Evolutionary conservation across 176 grass and related monocot genomes (phyloP).

Genomic region (Otatea glauca): DNA sequence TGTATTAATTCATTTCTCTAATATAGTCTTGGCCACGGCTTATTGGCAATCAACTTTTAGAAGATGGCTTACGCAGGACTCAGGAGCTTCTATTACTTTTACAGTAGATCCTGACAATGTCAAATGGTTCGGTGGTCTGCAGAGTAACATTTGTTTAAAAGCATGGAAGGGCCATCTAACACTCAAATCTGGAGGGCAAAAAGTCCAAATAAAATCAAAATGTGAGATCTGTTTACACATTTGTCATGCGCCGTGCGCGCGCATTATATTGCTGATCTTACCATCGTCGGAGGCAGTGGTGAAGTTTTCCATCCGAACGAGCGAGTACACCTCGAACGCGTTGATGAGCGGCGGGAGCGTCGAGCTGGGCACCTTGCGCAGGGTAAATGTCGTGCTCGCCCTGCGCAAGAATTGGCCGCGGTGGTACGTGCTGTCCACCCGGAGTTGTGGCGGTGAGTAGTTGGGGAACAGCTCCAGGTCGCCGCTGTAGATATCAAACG

Average conservation of each 20-base stretch:
- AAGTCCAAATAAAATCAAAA: neutral
- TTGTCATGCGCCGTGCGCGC: too few species aligned
- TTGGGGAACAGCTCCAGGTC: rapidly evolving
- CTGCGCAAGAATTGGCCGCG: neutral
- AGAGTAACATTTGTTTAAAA: neutral
- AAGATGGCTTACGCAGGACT: conserved; percentile 1
- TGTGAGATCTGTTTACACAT: too few species aligned
- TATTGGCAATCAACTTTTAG: neutral
- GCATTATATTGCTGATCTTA: neutral
- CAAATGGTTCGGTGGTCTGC: neutral
- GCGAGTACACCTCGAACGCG: conserved; percentile 23
- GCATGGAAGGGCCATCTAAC: neutral
- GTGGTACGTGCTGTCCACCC: neutral
- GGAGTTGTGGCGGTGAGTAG: neutral
- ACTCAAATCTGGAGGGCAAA: neutral
- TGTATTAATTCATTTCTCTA: neutral
- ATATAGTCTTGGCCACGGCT: neutral
- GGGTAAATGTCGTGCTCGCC: neutral
- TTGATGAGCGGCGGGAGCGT: conserved; percentile 33
- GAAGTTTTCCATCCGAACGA: neutral
- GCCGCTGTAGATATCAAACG: neutral
- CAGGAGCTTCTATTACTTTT: neutral
- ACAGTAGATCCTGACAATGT: neutral
- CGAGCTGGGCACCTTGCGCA: neutral
- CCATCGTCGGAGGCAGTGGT: conserved; percentile 16